Base-by-base conservation (phyloP, 176 grass and related monocot species). In the Eragrostis curvula region DNA sequence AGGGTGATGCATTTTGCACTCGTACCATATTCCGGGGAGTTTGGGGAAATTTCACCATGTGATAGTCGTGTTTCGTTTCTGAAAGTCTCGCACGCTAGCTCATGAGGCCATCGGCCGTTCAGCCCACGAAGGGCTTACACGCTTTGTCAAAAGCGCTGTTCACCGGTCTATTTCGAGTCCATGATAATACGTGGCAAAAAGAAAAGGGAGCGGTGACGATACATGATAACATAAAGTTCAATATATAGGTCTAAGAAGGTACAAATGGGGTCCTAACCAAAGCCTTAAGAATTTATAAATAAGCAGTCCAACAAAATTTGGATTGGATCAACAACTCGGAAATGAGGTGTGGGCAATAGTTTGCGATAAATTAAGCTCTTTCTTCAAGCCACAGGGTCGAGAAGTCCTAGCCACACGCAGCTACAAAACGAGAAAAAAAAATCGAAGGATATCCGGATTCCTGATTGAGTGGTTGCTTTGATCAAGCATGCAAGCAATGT, bases 301-400 rank as follows among this genome's bases (percentile, higher is more conserved):
- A 45, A 24, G 51, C 2, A 3, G 68, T 18, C 25, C 18, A 44
- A 48, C 43, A 28, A 47, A 10, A 10, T 49, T 24, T 66, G 76
- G 76, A 89, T 89, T 45, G 58, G 82, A 81, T 77, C 87, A 71
- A 66, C 83, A 81, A 28, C 47, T 20, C 64, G 56, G 56, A 70
- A 36, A 24, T 61, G 58, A 28, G 28, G 68, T 66, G 70, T 44
- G n/a, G 27, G 36, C n/a, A 65, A 67, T 69, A 71, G 29, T 20
- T 73, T 46, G 14, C 40, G 17, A 69, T 45, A 75, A 7, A 5
- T 42, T 24, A 71, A 18, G n/a, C 6, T 79, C 53, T 10, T 68
- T 68, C 40, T 68, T 80, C 32, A 36, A 36, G 32, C 16, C 8
- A 15, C 7, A 41, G 3, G 1, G n/a, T n/a, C n/a, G n/a, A 36